Conservation (phyloP, 1,284 basidiomycete genomes). For the Ceraceosorus bombacis region DNA sequence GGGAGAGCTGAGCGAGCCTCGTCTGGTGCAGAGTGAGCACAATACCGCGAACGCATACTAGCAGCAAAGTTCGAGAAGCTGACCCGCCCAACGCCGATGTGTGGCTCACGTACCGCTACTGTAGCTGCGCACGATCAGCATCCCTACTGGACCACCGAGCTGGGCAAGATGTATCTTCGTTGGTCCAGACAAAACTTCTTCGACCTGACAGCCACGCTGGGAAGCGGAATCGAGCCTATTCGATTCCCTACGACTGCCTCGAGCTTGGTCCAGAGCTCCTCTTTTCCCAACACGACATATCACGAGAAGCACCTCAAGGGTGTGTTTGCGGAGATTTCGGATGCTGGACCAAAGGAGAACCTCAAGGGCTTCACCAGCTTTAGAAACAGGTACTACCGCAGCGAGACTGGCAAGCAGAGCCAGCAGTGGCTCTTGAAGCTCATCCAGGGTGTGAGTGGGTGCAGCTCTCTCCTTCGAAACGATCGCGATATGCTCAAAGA, state of each 20-base stretch:
- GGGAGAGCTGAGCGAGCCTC: too few relatives aligned
- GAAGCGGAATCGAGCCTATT: conserved; percentile 10
- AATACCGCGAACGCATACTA: too few relatives aligned
- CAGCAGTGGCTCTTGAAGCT: conserved; percentile 67
- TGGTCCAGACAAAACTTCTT: conserved; percentile 29
- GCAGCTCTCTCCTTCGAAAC: too few relatives aligned
- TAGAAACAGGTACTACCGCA: conserved; percentile 52
- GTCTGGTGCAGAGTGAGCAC: too few relatives aligned
- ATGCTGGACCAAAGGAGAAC: conserved; percentile 27
- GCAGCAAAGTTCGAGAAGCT: too few relatives aligned
- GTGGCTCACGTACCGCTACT: too few relatives aligned
- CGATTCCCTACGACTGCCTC: conserved; percentile 9
- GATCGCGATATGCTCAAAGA: too few relatives aligned
- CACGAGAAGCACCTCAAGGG: conserved; percentile 21
- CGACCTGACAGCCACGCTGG: conserved; percentile 33
- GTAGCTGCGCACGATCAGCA: conserved; percentile 2
- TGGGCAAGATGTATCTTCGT: conserved; percentile 31
- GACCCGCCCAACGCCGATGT: too few relatives aligned
- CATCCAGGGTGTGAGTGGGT: conserved; percentile 9
- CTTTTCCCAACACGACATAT: conserved; percentile 20
- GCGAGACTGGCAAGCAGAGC: conserved; percentile 63
- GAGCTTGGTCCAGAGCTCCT: background rate
- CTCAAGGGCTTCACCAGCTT: conserved; percentile 53
- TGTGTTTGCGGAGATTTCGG: conserved; percentile 26
- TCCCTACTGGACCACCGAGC: conserved; percentile 40